Evolutionary conservation across 768 basidiomycete species (phyloP), one percentile per base, ranked within the genome.

Genomic region (Tephrocybe sp.): DNA sequence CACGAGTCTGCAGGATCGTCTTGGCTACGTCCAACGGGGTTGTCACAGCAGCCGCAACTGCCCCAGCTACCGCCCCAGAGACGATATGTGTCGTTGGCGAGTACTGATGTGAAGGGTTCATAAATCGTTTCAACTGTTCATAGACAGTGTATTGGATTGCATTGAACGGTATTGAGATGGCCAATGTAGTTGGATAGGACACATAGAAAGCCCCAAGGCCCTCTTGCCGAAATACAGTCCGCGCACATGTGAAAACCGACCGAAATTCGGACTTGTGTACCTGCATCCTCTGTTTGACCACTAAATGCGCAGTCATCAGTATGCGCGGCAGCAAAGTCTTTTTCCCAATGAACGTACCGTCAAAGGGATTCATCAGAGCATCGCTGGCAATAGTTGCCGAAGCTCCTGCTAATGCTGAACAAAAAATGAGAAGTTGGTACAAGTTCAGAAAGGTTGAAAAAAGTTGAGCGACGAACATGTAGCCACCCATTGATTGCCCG

Each of bases 221-320:
- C 70, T 99, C 97, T 28, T 72, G 83, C 36, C 70, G 79, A 70
- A 92, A 93, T 44, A 99, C 89, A 11, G 86, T 84, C 19, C 79
- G 79, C 49, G 94, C 92, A 58, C 93, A 94, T n/a, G 83, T 80
- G 56, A 86, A 71, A 35, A 95, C 91, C 30, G 90, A 92, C 37
- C 87, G 87, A 69, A 92, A 94, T 66, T 88, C 77, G 3, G 97
- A 98, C 63, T 89, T 84, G 72, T 95, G 94, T 49, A 98, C 77
- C 70, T 99, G 97, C 97, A 99, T 98, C 44, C 97, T 85, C 75
- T 99, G 97, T 72, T 99, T 99, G 75, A 99, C 92, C 60, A 99
- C 96, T 98, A 19, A 25, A 13, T 34, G 15, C 16, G 21, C 12
- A 34, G 32, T 15, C 8, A n/a, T 18, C 30, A 9, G 40, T 27